Conservation (phyloP, 179 eudicot genomes). For the Drosera spatulata region DNA sequence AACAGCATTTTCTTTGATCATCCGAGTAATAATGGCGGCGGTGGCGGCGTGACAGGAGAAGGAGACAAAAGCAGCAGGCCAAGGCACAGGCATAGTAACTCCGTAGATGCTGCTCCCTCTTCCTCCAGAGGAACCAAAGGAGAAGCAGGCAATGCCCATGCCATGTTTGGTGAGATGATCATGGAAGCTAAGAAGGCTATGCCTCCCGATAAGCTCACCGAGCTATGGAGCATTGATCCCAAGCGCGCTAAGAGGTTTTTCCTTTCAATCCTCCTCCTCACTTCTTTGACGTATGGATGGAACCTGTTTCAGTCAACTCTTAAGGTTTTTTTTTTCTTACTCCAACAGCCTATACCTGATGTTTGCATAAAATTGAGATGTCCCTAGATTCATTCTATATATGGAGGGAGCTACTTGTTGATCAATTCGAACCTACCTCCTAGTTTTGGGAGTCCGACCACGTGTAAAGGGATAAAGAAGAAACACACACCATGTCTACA, state of each 20-base stretch:
- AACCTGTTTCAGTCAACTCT: neutral
- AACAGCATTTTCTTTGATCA: neutral
- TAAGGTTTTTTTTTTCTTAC: too few species aligned
- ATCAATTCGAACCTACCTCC: too few species aligned
- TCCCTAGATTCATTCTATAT: too few species aligned
- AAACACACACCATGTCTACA: too few species aligned
- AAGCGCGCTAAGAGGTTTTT: slow-evolving; percentile 61
- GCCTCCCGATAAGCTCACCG: slow-evolving; percentile 52
- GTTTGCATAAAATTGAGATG: too few species aligned
- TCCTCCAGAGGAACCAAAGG: slow-evolving; percentile 1
- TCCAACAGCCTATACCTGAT: too few species aligned
- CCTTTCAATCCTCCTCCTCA: neutral
- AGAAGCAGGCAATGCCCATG: neutral
- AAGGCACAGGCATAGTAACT: slow-evolving; percentile 22
- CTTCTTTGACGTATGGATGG: neutral
- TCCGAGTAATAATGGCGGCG: neutral
- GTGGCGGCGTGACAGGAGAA: slow-evolving; percentile 2
- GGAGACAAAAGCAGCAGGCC: slow-evolving; percentile 7
- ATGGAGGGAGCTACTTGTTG: too few species aligned
- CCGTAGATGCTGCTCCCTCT: slow-evolving; percentile 21
- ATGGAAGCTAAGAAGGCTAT: slow-evolving; percentile 51
- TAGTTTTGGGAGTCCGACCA: too few species aligned
- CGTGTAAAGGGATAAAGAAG: too few species aligned
- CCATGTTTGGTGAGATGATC: slow-evolving; percentile 14
- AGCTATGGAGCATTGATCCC: slow-evolving; percentile 50